Conservation (phyloP, 2,329 filamentous ascomycete species). For the Incumbomyces lentus region DNA sequence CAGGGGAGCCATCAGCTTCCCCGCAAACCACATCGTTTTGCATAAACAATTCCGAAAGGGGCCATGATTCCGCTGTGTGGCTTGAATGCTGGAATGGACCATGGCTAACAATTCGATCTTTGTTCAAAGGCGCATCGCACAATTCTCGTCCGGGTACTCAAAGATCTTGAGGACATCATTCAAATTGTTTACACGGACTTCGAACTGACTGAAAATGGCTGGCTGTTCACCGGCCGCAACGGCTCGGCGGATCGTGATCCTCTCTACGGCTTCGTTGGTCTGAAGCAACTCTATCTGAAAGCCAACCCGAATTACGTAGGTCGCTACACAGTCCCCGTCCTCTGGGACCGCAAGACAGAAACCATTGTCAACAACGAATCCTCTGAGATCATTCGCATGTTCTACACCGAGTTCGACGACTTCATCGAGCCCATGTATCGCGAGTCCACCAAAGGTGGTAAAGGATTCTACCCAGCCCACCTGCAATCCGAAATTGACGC, state of each 20-base stretch:
- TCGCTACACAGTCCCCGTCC: constrained; percentile 69
- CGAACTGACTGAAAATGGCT: constrained; percentile 44
- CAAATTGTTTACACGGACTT: constrained; percentile 37
- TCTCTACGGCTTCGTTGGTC: constrained; percentile 57
- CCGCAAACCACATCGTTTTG: neutral
- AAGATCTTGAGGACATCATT: constrained; percentile 41
- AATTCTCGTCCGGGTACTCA: constrained; percentile 39
- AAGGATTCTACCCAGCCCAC: constrained; percentile 50
- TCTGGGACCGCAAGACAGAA: constrained; percentile 67
- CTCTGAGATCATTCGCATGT: constrained; percentile 77
- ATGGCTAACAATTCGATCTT: neutral
- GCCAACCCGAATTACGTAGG: constrained; percentile 58
- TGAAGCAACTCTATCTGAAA: constrained; percentile 66
- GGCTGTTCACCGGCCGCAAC: constrained; percentile 62
- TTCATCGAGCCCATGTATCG: constrained; percentile 48
- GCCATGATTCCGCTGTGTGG: neutral
- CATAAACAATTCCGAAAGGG: neutral
- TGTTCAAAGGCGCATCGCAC: constrained; percentile 38
- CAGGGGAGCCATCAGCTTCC: too few species aligned
- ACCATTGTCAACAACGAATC: constrained; percentile 81
- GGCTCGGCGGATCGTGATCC: constrained; percentile 54
- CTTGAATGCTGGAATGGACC: neutral
- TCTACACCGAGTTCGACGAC: constrained; percentile 65
- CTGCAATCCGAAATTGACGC: constrained; percentile 59
- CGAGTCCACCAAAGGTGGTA: constrained; percentile 33